Evolutionary conservation across 805 yeast species (phyloP).

Genomic region (Zygoascus tannicola): DNA sequence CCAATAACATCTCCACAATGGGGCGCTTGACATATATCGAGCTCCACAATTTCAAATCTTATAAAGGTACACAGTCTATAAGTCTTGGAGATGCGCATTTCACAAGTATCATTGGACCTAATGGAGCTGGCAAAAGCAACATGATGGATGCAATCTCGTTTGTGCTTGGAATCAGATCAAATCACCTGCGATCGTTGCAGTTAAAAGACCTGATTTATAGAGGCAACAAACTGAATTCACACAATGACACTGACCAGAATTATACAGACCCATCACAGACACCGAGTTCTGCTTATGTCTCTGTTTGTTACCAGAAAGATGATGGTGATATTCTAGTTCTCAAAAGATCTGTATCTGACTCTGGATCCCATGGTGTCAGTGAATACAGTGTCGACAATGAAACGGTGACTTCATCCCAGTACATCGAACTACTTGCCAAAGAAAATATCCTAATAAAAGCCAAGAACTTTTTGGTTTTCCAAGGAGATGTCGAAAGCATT

Average conservation of each 20-base stretch:
- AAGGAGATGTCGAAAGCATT: conserved; percentile 91
- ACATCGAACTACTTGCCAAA: conserved; percentile 52
- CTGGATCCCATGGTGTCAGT: conserved; percentile 43
- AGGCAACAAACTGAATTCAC: conserved; percentile 42
- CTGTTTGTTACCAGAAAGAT: conserved; percentile 59
- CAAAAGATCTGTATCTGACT: conserved; percentile 38
- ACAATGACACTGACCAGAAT: neutral
- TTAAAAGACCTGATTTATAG: conserved; percentile 74
- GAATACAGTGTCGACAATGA: conserved; percentile 58
- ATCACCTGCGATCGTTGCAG: conserved; percentile 64
- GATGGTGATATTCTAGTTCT: conserved; percentile 51
- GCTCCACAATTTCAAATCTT: conserved; percentile 83
- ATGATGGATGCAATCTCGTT: conserved; percentile 97
- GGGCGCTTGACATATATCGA: conserved; percentile 76
- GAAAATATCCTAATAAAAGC: conserved; percentile 86
- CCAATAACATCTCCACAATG: conserved; percentile 36
- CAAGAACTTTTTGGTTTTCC: conserved; percentile 85
- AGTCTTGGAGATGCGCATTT: conserved; percentile 75
- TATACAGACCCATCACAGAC: conserved; percentile 19
- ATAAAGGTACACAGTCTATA: conserved; percentile 61
- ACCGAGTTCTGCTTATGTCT: conserved; percentile 59
- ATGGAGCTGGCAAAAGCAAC: conserved; percentile 95
- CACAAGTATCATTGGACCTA: conserved; percentile 94
- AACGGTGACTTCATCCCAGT: conserved; percentile 53
- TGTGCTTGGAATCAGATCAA: conserved; percentile 75